Evolutionary conservation across 352 stramenopile genomes (phyloP).

Genomic region (Phytophthora uliginosa): DNA sequence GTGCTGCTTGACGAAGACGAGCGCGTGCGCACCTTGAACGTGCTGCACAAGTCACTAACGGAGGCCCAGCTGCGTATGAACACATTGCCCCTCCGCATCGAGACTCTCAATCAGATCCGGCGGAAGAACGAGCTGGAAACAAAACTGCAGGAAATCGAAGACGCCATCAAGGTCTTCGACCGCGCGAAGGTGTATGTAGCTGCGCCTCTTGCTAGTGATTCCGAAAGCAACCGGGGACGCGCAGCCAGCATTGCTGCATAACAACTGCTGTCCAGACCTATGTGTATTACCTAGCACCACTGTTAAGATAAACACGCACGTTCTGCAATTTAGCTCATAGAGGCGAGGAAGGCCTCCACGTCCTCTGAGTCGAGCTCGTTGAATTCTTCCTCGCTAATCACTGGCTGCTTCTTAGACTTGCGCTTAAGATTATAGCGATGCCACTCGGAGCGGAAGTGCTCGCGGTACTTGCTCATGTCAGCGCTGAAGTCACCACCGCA

Average conservation of each 20-base stretch:
- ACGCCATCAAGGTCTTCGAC: slow-evolving; percentile 91
- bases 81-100: slow-evolving; percentile 82
- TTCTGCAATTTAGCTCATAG: slow-evolving; percentile 59
- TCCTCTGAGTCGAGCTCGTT: slow-evolving; percentile 60
- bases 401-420: slow-evolving; percentile 91
- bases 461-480: slow-evolving; percentile 86
- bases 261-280: slow-evolving; percentile 9
- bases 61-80: slow-evolving; percentile 79
- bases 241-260: slow-evolving; percentile 38
- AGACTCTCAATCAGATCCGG: slow-evolving; percentile 84
- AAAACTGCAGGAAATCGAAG: slow-evolving; percentile 91
- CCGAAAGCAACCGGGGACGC: slow-evolving; percentile 24
- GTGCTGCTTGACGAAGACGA: slow-evolving; percentile 86
- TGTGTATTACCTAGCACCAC: slow-evolving; percentile 24
- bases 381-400: slow-evolving; percentile 83
- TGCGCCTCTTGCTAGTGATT: slow-evolving; percentile 36
- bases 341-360: slow-evolving; percentile 73
- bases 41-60: slow-evolving; percentile 72
- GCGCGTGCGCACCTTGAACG: slow-evolving; percentile 67
- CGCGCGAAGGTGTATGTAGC: slow-evolving; percentile 89
- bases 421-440: slow-evolving; percentile 98
- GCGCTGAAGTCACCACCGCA: slow-evolving; percentile 94
- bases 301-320: slow-evolving; percentile 18
- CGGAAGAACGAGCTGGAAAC: slow-evolving; percentile 85
- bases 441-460: slow-evolving; percentile 97